Conservation (phyloP, 139 green algal genomes). For the Zygnema circumcarinatum region DNA sequence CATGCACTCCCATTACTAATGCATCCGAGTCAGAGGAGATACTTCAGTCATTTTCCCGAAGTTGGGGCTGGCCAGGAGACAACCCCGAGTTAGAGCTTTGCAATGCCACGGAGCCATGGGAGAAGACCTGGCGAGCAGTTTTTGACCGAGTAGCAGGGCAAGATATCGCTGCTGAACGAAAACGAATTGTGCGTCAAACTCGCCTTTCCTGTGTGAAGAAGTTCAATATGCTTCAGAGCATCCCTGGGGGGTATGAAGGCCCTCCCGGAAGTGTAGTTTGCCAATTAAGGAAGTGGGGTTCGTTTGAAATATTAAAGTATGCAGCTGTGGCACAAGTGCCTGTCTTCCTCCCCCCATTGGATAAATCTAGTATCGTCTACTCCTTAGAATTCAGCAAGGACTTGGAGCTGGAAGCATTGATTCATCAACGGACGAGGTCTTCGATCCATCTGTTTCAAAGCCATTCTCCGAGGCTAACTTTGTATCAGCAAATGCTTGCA, state of each 20-base stretch:
- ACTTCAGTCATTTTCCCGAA: neutral
- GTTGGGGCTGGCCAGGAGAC: neutral
- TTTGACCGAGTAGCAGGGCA: constrained; percentile 21
- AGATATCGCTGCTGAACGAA: neutral
- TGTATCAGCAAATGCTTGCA: no score
- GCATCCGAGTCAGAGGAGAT: constrained; percentile 13
- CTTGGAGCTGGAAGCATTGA: no score
- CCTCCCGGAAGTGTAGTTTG: constrained; percentile 1
- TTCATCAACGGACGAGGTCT: no score
- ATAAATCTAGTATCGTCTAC: neutral
- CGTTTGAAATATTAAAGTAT: neutral
- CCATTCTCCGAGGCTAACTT: no score
- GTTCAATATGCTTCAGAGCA: neutral
- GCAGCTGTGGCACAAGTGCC: neutral
- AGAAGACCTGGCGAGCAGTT: neutral
- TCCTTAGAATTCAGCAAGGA: neutral
- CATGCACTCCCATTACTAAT: constrained; percentile 5
- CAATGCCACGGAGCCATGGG: constrained; percentile 12
- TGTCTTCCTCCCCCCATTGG: neutral
- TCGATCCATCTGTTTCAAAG: no score
- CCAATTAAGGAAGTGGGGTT: neutral
- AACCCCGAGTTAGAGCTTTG: constrained; percentile 18
- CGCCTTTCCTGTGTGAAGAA: neutral
- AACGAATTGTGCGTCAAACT: neutral
- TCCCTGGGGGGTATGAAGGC: neutral